Percentiles rank a stretch among this genome's conserved stretches.
phyloP scores from a whole-genome alignment of 2,329 filamentous ascomycete genomes.

The Byssoonygena ceratinophila region DNA sequence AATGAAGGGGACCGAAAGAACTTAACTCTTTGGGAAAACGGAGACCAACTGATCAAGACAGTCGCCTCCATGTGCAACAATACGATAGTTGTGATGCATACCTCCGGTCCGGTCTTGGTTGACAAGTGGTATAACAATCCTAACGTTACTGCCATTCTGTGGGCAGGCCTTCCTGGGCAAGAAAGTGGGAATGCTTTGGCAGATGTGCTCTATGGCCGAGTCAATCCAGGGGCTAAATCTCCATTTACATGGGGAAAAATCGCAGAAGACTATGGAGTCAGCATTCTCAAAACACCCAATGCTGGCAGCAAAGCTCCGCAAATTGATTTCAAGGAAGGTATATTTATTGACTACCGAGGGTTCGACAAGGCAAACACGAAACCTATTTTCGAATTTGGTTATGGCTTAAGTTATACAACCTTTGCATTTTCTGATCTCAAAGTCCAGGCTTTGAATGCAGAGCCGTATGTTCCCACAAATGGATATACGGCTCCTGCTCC shows the following conservation, averaged over 20 bases:
- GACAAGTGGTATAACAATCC: slow-evolving; percentile 50
- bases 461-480: slow-evolving; percentile 43
- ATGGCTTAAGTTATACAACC: slow-evolving; percentile 49
- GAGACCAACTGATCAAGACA: slow-evolving; percentile 69
- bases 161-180: slow-evolving; percentile 63
- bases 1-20: slow-evolving; percentile 88
- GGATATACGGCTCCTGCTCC: slow-evolving; percentile 47
- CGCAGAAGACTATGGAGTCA: slow-evolving; percentile 45
- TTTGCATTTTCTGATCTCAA: slow-evolving; percentile 48
- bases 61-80: slow-evolving; percentile 71
- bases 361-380: slow-evolving; percentile 44
- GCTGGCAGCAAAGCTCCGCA: slow-evolving; percentile 48
- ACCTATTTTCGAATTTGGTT: slow-evolving; percentile 52
- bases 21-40: slow-evolving; percentile 75
- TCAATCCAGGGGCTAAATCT: slow-evolving; percentile 53
- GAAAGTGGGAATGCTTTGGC: slow-evolving; percentile 65
- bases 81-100: slow-evolving; percentile 86
- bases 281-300: slow-evolving; percentile 49
- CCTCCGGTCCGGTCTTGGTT: slow-evolving; percentile 66
- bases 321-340: slow-evolving; percentile 49
- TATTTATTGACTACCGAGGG: slow-evolving; percentile 47
- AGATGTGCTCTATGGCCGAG: slow-evolving; percentile 60
- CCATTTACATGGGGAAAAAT: slow-evolving; percentile 51
- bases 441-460: slow-evolving; percentile 36
- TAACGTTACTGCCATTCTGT: slow-evolving; percentile 65